Evolutionary conservation across 2,329 filamentous ascomycete genomes (phyloP), one percentile per base, ranked within the genome.

Genomic region (Lecanicillium sp.): DNA sequence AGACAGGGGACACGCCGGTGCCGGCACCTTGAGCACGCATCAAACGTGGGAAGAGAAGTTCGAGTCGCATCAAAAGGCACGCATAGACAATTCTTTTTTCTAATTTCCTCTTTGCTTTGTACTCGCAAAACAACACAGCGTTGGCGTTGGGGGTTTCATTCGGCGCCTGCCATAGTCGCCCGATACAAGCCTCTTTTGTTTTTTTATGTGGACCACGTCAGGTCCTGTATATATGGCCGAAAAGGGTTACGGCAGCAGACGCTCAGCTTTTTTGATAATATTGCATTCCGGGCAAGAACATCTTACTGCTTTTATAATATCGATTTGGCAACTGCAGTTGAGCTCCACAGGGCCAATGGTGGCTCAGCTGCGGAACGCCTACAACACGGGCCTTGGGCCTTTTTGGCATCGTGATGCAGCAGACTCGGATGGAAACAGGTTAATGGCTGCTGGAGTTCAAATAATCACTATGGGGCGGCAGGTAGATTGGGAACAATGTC

Each of bases 261-360:
- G 17, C 26, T 33, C 24, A 21, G 24, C 17, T 61, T 67, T 65
- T 69, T 64, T 71, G 67, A 66, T 70, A 70, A 69, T 70, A 69
- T 66, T 69, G 70, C 71, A 73, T 73, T n/a, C 35, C 67, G 66
- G 66, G 66, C 63, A 60, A 59, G 62, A 62, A 46, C 19, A 35
- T 30, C 14, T 38, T n/a, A 10, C 43, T 29, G 23, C 17, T 6
- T 35, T 43, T 41, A 33, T 47, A 43, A 46, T 40, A 30, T 46
- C 17, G 27, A 33, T 37, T 40, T 15, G 30, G 33, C 15, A n/a
- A n/a, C 21, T 6, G 24, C 24, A 19, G 26, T 12, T 14, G 35
- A 48, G 4, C 30, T 33, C 14, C 29, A 27, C 17, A 14, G 12
- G 12, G 8, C 27, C 20, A 29, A 7, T 12, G 26, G 26, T 29